Percentiles rank a stretch among this genome's conserved stretches.
Evolutionary conservation across 2,329 filamentous ascomycete genomes (phyloP).

Genomic region (Ceratocystis papillata): DNA sequence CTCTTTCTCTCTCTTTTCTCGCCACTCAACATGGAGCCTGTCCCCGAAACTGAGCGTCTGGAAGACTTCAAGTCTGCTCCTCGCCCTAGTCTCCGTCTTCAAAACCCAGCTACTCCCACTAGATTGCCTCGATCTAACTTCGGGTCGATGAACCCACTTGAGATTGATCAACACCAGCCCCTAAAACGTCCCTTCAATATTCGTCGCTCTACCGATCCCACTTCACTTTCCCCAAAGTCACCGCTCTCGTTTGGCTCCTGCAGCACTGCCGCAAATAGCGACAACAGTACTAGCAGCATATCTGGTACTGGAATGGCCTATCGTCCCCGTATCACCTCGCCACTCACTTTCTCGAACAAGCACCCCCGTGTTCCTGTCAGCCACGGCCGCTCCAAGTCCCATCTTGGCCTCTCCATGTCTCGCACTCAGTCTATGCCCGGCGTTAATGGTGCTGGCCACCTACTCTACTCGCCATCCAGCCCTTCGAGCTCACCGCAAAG

Average conservation of each 20-base stretch:
- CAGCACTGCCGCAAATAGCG: conserved; percentile 28
- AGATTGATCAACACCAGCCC: conserved; percentile 32
- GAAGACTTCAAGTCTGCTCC: conserved; percentile 53
- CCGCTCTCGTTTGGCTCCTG: conserved; percentile 32
- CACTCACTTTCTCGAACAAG: conserved; percentile 35
- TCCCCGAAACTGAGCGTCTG: conserved; percentile 58
- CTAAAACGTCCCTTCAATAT: conserved; percentile 42
- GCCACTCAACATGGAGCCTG: conserved; percentile 47
- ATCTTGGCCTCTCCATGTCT: conserved; percentile 41
- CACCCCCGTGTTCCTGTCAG: conserved; percentile 8
- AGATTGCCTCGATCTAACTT: conserved; percentile 20
- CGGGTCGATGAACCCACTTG: conserved; percentile 29
- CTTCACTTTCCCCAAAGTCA: conserved; percentile 43
- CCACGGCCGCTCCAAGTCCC: conserved; percentile 23
- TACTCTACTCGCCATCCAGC: conserved; percentile 46
- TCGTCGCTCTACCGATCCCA: conserved; percentile 50
- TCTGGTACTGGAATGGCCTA: conserved; percentile 34
- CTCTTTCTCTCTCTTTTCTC: conserved; percentile 5
- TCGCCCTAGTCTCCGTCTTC: conserved; percentile 44
- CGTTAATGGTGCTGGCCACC: conserved; percentile 48
- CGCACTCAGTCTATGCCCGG: conserved; percentile 56
- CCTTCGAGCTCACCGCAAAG: conserved; percentile 45
- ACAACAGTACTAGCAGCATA: conserved; percentile 33
- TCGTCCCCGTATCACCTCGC: conserved; percentile 52
- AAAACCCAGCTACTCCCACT: conserved; percentile 30